phyloP scores from a whole-genome alignment of 768 basidiomycete genomes.

The Kwoniella sp. region DNA sequence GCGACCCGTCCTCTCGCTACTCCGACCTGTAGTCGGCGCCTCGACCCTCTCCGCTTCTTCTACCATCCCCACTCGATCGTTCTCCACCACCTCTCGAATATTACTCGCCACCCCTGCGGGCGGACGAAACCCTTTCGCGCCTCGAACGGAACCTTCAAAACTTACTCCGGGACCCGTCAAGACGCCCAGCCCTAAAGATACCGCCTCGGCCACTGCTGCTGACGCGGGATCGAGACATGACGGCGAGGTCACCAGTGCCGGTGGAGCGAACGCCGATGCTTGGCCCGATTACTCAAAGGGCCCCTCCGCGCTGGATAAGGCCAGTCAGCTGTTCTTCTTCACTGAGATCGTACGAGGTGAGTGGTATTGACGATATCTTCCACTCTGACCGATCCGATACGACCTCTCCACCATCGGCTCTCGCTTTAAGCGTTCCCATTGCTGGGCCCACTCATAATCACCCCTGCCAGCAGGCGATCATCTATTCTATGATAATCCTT shows the following conservation, averaged over 20 bases:
- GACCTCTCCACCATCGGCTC: too few relatives aligned
- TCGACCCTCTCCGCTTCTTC: constrained; percentile 9
- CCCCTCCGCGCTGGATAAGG: constrained; percentile 91
- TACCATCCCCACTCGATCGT: constrained; percentile 20
- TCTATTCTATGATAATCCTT: too few relatives aligned
- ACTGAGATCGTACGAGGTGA: constrained; percentile 94
- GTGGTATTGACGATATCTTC: constrained; percentile 33
- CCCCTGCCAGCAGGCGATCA: too few relatives aligned
- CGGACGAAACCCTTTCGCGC: constrained; percentile 11
- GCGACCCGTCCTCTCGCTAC: constrained; percentile 7
- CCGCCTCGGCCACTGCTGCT: constrained; percentile 22
- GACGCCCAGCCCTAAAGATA: constrained; percentile 41
- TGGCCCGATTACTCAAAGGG: constrained; percentile 61
- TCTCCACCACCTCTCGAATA: constrained; percentile 31
- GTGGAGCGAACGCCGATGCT: constrained; percentile 26
- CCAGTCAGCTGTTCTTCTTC: constrained; percentile 95
- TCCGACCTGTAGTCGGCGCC: constrained; percentile 7
- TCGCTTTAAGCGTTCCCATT: too few relatives aligned
- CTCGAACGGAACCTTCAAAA: constrained; percentile 33
- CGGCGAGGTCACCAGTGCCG: constrained; percentile 23
- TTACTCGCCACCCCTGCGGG: constrained; percentile 39
- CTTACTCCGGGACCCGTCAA: constrained; percentile 42
- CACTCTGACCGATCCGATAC: not conserved
- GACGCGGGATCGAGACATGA: constrained; percentile 29
- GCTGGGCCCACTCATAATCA: too few relatives aligned